These are phyloP conservation scores for Talaromyces sp. DNA, from an alignment of 2,329 filamentous ascomycete species.

Conservation along the genomic window DNA sequence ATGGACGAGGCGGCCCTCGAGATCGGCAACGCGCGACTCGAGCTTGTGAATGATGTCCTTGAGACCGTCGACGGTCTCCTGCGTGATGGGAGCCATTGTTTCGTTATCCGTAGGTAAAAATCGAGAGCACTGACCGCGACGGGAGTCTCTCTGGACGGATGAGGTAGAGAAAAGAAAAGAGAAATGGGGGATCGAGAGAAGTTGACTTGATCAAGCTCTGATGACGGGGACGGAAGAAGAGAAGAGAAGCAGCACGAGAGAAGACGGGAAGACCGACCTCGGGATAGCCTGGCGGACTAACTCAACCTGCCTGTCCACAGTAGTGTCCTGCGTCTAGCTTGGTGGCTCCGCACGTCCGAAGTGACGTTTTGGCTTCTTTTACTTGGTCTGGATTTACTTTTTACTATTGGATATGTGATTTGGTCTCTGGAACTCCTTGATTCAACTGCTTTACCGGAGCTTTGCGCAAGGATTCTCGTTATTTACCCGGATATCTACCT, in stretches of 20 bases:
- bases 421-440: not conserved
- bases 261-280: constrained; percentile 13
- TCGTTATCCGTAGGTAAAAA: constrained; percentile 18
- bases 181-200: not conserved
- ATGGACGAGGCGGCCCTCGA: constrained; percentile 68
- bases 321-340: not conserved
- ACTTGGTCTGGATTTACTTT: not conserved
- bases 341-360: constrained; percentile 1
- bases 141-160: constrained; percentile 15
- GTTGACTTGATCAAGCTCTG: constrained; percentile 11
- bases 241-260: constrained; percentile 1
- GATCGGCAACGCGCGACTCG: constrained; percentile 78
- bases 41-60: constrained; percentile 80
- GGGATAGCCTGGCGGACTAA: constrained; percentile 3
- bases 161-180: constrained; percentile 8
- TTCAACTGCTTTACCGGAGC: not conserved
- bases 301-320: no score
- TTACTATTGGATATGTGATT: not conserved
- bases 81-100: constrained; percentile 81
- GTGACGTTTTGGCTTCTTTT: not conserved
- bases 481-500: not conserved
- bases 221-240: constrained; percentile 8
- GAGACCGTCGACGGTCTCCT: constrained; percentile 74
- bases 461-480: not conserved
- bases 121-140: constrained; percentile 10